Base-by-base conservation (phyloP, 2,329 filamentous ascomycete species). In the Colletotrichum sp. region DNA sequence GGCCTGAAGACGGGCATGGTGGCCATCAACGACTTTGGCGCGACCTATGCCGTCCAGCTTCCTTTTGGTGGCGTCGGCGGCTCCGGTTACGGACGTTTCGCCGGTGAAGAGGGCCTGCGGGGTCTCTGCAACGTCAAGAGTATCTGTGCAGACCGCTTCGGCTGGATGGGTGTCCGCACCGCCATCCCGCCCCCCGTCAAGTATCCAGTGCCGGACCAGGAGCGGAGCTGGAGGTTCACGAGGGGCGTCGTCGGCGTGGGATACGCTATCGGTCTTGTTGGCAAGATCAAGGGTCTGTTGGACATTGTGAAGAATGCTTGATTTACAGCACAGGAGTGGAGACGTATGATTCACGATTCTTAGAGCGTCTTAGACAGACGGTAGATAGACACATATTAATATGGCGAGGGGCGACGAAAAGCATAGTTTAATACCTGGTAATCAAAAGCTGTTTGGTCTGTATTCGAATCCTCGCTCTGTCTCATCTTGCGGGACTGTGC, bases 41-140 rank as follows among this genome's bases (percentile, higher is more conserved):
- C 93, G 32, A 98, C 93, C 84, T 99, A 99, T 83, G 95, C 96
- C 68, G 96, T 98, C 9, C 96, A 98, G 85, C 87, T 99, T 52
- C 97, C 97, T 1, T 99, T 99, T 84, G 97, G 97, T 48, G 97
- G 96, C 70, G 92, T 95, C n/a, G 92, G 92, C 74, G 96, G 96
- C 1, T 98, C 95, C 28, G 97, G 95, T 0, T 99, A 99, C 83
- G 97, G 97, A 2, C 90, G 96, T 4, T 99, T 99, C 85, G 96
- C 95, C 0, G 97, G 96, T 28, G 93, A 95, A 78, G 97, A 99
- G 83, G 97, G 97, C 0, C 86, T 99, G 26, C 90, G 95, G 43
- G 93, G 93, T 5, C 83, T 99, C 71, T 98, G 95, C 84, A 98
- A 99, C 84, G 84, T 93, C 78, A 99, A 99, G 88, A 92, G 94